A percentile compares a stretch with the other conserved stretches of the same genome.
These are phyloP conservation scores for Ascochyta pisi DNA, from an alignment of 2,329 filamentous ascomycete species.

Conservation along the genomic window DNA sequence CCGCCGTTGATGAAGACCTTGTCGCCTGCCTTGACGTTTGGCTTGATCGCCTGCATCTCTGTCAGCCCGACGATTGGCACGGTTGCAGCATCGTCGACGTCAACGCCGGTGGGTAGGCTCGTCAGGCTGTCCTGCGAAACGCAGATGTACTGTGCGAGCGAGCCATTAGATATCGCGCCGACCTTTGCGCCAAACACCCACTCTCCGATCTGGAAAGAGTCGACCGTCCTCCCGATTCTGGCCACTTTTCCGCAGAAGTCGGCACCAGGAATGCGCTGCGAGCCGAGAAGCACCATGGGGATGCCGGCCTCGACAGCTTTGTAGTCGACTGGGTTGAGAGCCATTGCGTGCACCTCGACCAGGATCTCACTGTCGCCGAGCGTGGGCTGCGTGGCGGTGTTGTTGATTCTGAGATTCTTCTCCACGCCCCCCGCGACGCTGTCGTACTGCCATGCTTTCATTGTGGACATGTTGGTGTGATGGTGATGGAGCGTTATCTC, in stretches of 20 bases:
- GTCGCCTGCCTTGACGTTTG: constrained; percentile 51
- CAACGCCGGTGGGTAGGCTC: constrained; percentile 34
- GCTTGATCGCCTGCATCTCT: constrained; percentile 48
- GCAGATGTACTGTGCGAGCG: constrained; percentile 48
- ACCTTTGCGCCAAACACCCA: constrained; percentile 50
- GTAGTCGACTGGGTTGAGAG: constrained; percentile 70
- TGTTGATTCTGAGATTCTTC: constrained; percentile 58
- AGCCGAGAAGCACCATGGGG: constrained; percentile 40
- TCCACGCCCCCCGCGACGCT: constrained; percentile 57
- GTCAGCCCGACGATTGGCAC: constrained; percentile 50
- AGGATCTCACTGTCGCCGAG: constrained; percentile 57
- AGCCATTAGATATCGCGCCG: constrained; percentile 42
- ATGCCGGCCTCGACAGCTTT: constrained; percentile 63
- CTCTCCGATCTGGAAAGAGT: constrained; percentile 45
- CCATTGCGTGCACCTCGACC: constrained; percentile 60
- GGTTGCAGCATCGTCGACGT: constrained; percentile 45
- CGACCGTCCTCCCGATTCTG: constrained; percentile 35
- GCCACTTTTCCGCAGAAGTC: constrained; percentile 62
- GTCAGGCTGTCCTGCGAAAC: constrained; percentile 30
- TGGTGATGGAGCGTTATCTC: constrained; percentile 3
- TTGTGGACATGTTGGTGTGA: constrained; percentile 45
- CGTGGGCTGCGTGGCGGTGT: constrained; percentile 52
- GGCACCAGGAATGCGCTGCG: constrained; percentile 52
- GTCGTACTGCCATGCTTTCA: constrained; percentile 66
- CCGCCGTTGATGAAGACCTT: constrained; percentile 71